Conservation (phyloP, 768 basidiomycete genomes). For the Amanita thiersii region DNA sequence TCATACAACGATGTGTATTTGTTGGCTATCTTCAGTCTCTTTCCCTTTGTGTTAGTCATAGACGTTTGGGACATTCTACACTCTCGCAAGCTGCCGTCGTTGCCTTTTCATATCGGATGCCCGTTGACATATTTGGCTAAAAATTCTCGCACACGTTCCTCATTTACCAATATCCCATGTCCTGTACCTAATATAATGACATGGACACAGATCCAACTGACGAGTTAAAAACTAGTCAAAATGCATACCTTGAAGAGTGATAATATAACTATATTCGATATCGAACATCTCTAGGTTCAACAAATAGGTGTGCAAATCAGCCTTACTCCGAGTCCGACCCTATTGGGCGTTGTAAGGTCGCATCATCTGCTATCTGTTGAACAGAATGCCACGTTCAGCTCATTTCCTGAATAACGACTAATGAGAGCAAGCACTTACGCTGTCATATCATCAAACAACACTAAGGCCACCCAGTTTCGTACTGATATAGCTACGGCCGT, state of each 20-base stretch:
- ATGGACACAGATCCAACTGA: neutral
- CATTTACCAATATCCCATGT: slow-evolving; percentile 56
- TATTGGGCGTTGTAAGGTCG: slow-evolving; percentile 62
- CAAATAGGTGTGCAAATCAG: slow-evolving; percentile 58
- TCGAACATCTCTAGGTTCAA: slow-evolving; percentile 41
- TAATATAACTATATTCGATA: slow-evolving; percentile 43
- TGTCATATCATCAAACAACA: too few relatives aligned
- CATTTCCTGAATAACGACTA: slow-evolving; percentile 61
- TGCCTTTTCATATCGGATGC: slow-evolving; percentile 43
- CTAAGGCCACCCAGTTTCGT: slow-evolving; percentile 40
- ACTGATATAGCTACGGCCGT: slow-evolving; percentile 52
- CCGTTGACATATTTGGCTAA: slow-evolving; percentile 25
- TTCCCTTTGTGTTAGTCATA: too few relatives aligned
- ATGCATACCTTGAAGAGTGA: slow-evolving; percentile 29
- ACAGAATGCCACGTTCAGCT: slow-evolving; percentile 40
- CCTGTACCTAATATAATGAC: slow-evolving; percentile 38
- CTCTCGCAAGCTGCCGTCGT: slow-evolving; percentile 45
- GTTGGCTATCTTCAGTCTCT: too few relatives aligned
- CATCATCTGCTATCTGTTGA: slow-evolving; percentile 33
- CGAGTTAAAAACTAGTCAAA: neutral
- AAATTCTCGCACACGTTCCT: slow-evolving; percentile 36
- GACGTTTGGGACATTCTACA: slow-evolving; percentile 38
- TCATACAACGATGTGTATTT: too few relatives aligned
- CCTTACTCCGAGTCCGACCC: slow-evolving; percentile 23
- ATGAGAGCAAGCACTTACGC: too few relatives aligned